Conservation (phyloP, 768 basidiomycete genomes). For the Termitomyces sp. region DNA sequence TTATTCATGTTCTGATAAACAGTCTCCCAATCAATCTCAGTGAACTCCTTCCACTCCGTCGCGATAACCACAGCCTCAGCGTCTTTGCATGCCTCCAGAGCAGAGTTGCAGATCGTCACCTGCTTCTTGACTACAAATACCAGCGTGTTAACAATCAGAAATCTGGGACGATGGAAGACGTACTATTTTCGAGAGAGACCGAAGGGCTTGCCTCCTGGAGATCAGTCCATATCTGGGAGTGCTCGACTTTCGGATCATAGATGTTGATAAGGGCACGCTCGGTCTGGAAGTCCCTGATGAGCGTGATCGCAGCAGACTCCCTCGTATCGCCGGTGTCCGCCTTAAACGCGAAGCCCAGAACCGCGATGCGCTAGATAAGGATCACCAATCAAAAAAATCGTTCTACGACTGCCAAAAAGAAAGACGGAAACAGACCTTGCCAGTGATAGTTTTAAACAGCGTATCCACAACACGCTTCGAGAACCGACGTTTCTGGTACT, state of each 20-base stretch:
- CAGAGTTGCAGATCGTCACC: slow-evolving; percentile 74
- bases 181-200: slow-evolving; percentile 64
- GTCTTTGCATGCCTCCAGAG: slow-evolving; percentile 83
- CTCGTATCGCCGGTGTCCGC: slow-evolving; percentile 99
- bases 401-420: background rate
- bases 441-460: slow-evolving; percentile 97
- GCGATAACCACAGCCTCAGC: slow-evolving; percentile 95
- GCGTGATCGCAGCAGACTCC: slow-evolving; percentile 92
- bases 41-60: slow-evolving; percentile 98
- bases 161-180: slow-evolving; percentile 27
- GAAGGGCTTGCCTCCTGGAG: slow-evolving; percentile 68
- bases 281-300: slow-evolving; percentile 89
- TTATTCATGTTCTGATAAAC: slow-evolving; percentile 92
- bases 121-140: slow-evolving; percentile 73
- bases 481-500: slow-evolving; percentile 96
- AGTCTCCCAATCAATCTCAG: slow-evolving; percentile 82
- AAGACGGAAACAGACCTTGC: slow-evolving; percentile 61
- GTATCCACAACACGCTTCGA: slow-evolving; percentile 95
- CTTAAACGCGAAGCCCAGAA: slow-evolving; percentile 98
- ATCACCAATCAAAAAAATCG: background rate
- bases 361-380: slow-evolving; percentile 72
- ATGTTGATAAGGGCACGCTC: slow-evolving; percentile 86
- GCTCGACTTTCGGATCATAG: slow-evolving; percentile 89
- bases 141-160: background rate
- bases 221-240: slow-evolving; percentile 86